Base-by-base conservation (phyloP, 345 rosid species). In the Iberis pinnata region DNA sequence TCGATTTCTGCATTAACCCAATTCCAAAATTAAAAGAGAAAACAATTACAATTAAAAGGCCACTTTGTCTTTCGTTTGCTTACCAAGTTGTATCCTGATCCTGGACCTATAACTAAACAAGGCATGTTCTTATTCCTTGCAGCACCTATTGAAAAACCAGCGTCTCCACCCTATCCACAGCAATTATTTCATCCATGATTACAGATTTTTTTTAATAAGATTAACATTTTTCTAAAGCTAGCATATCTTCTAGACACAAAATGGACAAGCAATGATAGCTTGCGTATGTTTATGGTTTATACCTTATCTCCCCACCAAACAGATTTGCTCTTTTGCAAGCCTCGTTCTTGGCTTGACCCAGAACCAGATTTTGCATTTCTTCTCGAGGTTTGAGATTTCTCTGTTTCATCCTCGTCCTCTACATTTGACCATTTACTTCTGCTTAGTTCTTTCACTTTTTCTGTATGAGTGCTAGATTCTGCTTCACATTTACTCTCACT, bases 291-390 rank as follows among this genome's bases (percentile, higher is more conserved):
- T 24, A 57, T 72, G 80, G 31, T 40, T 43, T 29, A 57, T 72
- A 84, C 98, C 95, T 84, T 79, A 61, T 90, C 98, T 36, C 95
- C 80, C 98, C 95, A 87, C 48, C 63, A 80, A 49, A 90, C 85
- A 53, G 88, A 75, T 76, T 90, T 87, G 49, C 80, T 72, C 62
- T 70, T 69, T 65, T 70, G 69, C 17, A 67, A 56, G 65, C 73
- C 61, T 22, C 73, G 60, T 27, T 72, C 72, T 61, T 65, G 80
- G 49, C 66, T 71, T 75, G 80, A 74, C 36, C 77, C 73, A 33
- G 89, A 74, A 33, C 60, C 64, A 18, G 80, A 70, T 68, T 74
- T 80, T 19, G 58, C 45, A 55, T 72, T 71, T 39, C 76, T 56
- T 71, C 63, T 77, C 20, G n/a, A 7, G 38, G 45, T 53, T 14